Percentiles rank a stretch among this genome's conserved stretches.
Evolutionary conservation across 257 asterid genomes (phyloP).

Genomic region (Haberlea rhodopensis): DNA sequence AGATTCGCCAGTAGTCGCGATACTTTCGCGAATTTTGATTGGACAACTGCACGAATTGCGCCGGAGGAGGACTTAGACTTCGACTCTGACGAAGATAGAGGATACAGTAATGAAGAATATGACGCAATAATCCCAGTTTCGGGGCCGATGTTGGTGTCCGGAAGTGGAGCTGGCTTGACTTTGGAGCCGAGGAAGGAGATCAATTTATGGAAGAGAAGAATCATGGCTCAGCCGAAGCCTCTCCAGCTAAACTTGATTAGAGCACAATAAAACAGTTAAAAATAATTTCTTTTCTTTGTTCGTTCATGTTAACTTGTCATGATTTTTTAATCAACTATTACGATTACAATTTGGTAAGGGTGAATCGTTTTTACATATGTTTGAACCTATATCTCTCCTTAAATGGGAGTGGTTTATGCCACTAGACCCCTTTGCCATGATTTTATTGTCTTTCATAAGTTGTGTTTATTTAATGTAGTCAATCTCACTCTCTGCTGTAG

Average conservation of each 20-base stretch:
- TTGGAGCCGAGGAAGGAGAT: constrained; percentile 83
- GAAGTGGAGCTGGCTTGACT: constrained; percentile 20
- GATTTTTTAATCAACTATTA: no score
- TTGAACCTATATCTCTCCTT: no score
- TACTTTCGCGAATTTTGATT: constrained; percentile 53
- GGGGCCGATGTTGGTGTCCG: constrained; percentile 42
- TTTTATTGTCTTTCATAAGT: no score
- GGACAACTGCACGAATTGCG: constrained; percentile 43
- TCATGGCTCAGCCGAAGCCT: constrained; percentile 68
- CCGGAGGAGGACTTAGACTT: constrained; percentile 34
- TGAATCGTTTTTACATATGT: no score
- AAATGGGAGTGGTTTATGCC: no score
- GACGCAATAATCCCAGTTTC: constrained; percentile 49
- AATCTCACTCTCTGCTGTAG: no score
- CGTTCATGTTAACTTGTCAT: background rate
- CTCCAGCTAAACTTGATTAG: constrained; percentile 39
- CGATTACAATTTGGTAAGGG: no score
- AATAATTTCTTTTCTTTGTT: background rate
- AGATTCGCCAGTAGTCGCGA: constrained; percentile 73
- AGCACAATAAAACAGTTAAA: background rate
- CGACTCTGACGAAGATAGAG: constrained; percentile 44
- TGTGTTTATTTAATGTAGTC: no score
- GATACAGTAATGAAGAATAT: constrained; percentile 29
- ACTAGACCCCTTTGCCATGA: no score
- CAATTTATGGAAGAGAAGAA: constrained; percentile 86